Evolutionary conservation across 352 stramenopile genomes (phyloP), one percentile per base, ranked within the genome.

Genomic region (Globisporangium spiculum): DNA sequence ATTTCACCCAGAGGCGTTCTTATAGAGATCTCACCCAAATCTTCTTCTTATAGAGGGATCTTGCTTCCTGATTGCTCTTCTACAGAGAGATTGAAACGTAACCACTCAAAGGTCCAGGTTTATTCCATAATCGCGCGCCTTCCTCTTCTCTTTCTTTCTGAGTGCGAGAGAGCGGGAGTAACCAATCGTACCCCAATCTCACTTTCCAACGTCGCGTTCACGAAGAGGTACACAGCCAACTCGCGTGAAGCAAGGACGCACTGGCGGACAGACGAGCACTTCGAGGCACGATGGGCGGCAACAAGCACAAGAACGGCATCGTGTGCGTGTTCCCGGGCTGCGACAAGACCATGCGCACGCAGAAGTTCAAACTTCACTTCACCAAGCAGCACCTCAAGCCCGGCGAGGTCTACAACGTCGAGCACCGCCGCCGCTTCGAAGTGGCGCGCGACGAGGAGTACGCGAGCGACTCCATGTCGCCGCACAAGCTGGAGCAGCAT

Each of bases 281-380:
- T 50, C 8, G 41, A 50, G 41, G 6, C 26, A 68, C 18, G 14
- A 92, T 94, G 86, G 81, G 85, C 63, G 84, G 86, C 74, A 94
- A 90, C 78, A 94, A 94, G 77, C 86, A 94, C 84, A 94, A 94
- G 82, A 94, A 94, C 61, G 86, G 86, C 75, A 94, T 92, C 70
- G 79, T 93, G 66, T 94, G 86, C 75, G 82, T 78, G 72, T 94
- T 86, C 64, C 86, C 86, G 12, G 81, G 86, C 27, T 94, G 86
- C 72, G 83, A 89, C 62, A 93, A 91, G 77, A 77, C 83, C 57
- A 94, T 94, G 86, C 83, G 86, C 71, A 94, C 86, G 65, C 86
- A 94, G 64, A 94, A 94, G 72, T 94, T 94, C 68, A 94, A 94
- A 70, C 74, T 86, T 73, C 86, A 94, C 74, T 94, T 94, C 65